Percentiles rank a stretch among this genome's conserved stretches.
Evolutionary conservation across 306 rosid genomes (phyloP).

Genomic region (Quercus alba): DNA sequence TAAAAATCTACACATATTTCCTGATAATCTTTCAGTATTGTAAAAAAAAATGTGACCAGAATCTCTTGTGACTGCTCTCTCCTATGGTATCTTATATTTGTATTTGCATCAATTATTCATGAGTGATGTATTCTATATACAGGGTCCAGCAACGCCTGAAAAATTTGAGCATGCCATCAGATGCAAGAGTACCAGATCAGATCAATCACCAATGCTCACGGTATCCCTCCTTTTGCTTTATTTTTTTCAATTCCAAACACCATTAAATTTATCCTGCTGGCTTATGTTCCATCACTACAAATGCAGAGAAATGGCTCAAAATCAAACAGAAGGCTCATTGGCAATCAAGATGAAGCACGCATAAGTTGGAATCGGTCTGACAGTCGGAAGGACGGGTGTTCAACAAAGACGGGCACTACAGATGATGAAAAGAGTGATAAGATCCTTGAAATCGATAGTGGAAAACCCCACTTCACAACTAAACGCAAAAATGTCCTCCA

Average conservation of each 20-base stretch:
- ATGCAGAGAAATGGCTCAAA: slow-evolving; percentile 64
- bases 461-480: slow-evolving; percentile 31
- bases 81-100: neutral
- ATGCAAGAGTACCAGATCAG: slow-evolving; percentile 53
- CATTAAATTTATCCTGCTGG: neutral
- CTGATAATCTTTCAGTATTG: neutral
- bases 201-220: slow-evolving; percentile 41
- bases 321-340: slow-evolving; percentile 27
- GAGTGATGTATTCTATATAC: neutral
- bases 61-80: neutral
- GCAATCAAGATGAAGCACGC: slow-evolving; percentile 24
- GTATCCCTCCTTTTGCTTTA: slow-evolving; percentile 26
- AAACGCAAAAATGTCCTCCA: slow-evolving; percentile 49
- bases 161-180: slow-evolving; percentile 60
- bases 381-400: slow-evolving; percentile 29
- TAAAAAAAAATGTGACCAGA: neutral
- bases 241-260: neutral
- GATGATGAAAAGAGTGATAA: slow-evolving; percentile 43
- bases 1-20: neutral
- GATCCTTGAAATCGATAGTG: slow-evolving; percentile 53
- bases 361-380: slow-evolving; percentile 19
- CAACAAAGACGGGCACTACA: slow-evolving; percentile 20
- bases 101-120: neutral
- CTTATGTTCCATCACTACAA: slow-evolving; percentile 6
- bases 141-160: slow-evolving; percentile 93